Percentiles rank a stretch among this genome's conserved stretches.
Evolutionary conservation across 1,284 basidiomycete genomes (phyloP).

Genomic region (Ceratobasidium sp.): DNA sequence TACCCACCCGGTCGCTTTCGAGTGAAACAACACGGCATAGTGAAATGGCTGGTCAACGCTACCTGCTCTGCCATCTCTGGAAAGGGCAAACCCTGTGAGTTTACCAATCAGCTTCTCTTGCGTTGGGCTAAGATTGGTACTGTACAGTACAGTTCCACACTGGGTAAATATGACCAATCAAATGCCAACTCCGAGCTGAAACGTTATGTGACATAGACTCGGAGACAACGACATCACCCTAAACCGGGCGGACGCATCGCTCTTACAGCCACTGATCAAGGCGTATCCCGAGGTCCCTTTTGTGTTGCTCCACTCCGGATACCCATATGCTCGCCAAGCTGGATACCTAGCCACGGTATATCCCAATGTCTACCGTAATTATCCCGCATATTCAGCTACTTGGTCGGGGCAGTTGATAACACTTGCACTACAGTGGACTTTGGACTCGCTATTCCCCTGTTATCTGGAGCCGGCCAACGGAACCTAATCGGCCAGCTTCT

Average conservation of each 20-base stretch:
- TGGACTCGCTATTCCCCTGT: slow-evolving; percentile 77
- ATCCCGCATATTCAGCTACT: background rate
- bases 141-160: slow-evolving; percentile 80
- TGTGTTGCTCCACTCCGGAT: slow-evolving; percentile 76
- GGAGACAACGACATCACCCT: slow-evolving; percentile 78
- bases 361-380: slow-evolving; percentile 66
- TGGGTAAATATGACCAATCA: slow-evolving; percentile 54
- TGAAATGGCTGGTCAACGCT: slow-evolving; percentile 60
- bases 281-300: slow-evolving; percentile 67
- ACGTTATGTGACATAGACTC: slow-evolving; percentile 51
- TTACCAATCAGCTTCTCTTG: background rate
- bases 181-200: background rate
- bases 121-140: background rate
- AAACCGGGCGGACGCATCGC: slow-evolving; percentile 66
- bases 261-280: slow-evolving; percentile 73
- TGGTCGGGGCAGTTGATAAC: background rate
- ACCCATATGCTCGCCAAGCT: slow-evolving; percentile 78
- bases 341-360: slow-evolving; percentile 77
- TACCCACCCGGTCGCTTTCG: slow-evolving; percentile 46
- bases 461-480: slow-evolving; percentile 71
- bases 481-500: slow-evolving; percentile 68
- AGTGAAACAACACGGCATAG: slow-evolving; percentile 36
- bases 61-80: slow-evolving; percentile 42
- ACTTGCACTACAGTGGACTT: slow-evolving; percentile 63
- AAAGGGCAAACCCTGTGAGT: slow-evolving; percentile 64